Evolutionary conservation across 2,329 filamentous ascomycete genomes (phyloP), one percentile per base, ranked within the genome.

Genomic region (Colletotrichum cuscutae): DNA sequence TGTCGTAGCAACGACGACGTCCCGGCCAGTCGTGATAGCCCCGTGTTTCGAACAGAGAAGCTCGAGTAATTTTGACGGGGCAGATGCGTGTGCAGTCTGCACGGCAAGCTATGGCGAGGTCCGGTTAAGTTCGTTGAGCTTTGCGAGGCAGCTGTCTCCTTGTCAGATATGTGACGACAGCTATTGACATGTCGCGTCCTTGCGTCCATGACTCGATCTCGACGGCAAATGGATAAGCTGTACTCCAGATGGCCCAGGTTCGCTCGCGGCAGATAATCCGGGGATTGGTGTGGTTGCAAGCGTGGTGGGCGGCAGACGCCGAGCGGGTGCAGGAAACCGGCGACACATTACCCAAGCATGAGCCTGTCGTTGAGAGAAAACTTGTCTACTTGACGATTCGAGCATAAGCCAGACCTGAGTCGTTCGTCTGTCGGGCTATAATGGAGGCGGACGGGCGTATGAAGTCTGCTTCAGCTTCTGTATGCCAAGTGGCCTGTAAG

Each of bases 41-140:
- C 66, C 46, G 42, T 72, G 70, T 72, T 72, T 72, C 66, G 60
- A 72, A 72, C 65, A 49, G 53, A 58, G 32, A 32, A 35, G 24
- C 53, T 65, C 15, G 42, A 65, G 11, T 65, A 65, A 54, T 52
- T 65, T 15, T 71, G 57, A 58, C 35, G 65, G 58, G 26, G 64
- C 28, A 35, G 53, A 46, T 42, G 46, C 19, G 46, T 26, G 28
- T 52, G 46, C 60, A 12, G 42, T 22, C 22, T 54, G 3, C 22
- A 9, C 13, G 28, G 24, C 53, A 52, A 30, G 37, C 19, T 22
- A 57, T 49, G n/a, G 35, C 30, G 63, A 58, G 12, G 62, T 22
- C 30, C 52, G 49, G 6, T 35, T 35, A 13, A 30, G 15, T 37
- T 65, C 32, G 53, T 26, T 32, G 63, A 59, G 54, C 28, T 53